Conservation (phyloP, 345 rosid genomes). For the Murraya koenigii region DNA sequence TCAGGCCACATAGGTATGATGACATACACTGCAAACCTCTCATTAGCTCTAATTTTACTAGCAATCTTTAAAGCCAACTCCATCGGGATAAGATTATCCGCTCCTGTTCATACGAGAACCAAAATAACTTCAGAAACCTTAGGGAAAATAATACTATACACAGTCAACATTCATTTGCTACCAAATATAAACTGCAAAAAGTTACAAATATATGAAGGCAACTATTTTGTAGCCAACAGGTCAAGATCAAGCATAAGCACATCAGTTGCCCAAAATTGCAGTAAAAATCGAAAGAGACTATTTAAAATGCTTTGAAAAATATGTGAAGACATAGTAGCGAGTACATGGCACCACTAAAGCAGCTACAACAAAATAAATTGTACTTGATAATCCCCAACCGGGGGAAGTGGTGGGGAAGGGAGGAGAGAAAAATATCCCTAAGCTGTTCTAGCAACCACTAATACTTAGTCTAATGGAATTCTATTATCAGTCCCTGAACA, state of each 20-base stretch:
- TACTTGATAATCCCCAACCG: background rate
- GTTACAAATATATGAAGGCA: background rate
- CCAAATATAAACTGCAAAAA: background rate
- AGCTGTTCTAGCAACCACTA: no score
- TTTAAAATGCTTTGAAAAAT: background rate
- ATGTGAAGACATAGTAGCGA: background rate
- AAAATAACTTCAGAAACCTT: background rate
- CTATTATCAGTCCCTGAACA: background rate
- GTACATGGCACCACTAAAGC: background rate
- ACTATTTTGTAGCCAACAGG: background rate
- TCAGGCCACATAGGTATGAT: slow-evolving; percentile 98
- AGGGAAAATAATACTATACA: background rate
- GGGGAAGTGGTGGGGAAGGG: no score
- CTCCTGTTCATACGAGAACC: slow-evolving; percentile 56
- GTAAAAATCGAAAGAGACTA: background rate
- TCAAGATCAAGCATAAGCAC: background rate
- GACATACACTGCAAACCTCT: slow-evolving; percentile 89
- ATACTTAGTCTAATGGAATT: background rate
- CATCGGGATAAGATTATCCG: slow-evolving; percentile 93
- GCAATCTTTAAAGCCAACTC: slow-evolving; percentile 93
- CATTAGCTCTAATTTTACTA: slow-evolving; percentile 78
- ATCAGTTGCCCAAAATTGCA: background rate
- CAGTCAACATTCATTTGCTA: background rate
- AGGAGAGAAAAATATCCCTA: no score
- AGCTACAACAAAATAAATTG: background rate